phyloP scores from a whole-genome alignment of 208 protist genomes.

The Wallacemonas collosoma region DNA sequence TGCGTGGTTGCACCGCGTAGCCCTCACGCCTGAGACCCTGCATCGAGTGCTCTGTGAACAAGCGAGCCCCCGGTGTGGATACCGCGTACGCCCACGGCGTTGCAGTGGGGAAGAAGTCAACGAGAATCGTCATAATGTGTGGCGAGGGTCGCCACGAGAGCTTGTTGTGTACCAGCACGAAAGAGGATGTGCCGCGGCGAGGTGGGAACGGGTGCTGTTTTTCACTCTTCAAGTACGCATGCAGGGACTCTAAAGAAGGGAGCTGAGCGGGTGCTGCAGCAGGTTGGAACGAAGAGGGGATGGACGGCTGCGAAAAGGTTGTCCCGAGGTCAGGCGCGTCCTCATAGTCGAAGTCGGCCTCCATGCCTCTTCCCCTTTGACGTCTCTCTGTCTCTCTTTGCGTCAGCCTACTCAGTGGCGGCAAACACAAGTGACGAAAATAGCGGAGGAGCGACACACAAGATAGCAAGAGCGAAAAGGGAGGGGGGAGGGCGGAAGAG shows the following conservation, averaged over 20 bases:
- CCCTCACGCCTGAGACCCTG: slow-evolving; percentile 21
- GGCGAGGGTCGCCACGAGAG: slow-evolving; percentile 43
- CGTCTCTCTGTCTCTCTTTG: too few species aligned
- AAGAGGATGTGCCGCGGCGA: slow-evolving; percentile 29
- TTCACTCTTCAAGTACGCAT: slow-evolving; percentile 23
- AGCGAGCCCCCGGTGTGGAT: slow-evolving; percentile 41
- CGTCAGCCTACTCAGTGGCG: too few species aligned
- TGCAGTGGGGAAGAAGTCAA: slow-evolving; percentile 38
- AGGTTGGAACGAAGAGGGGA: not conserved
- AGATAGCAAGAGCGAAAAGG: not conserved
- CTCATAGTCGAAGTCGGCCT: slow-evolving; percentile 21
- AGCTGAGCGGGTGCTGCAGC: not conserved
- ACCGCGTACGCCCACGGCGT: slow-evolving; percentile 40
- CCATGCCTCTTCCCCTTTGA: too few species aligned
- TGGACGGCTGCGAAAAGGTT: slow-evolving; percentile 3
- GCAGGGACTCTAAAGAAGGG: slow-evolving; percentile 7
- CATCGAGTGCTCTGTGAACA: slow-evolving; percentile 46
- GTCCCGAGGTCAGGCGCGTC: slow-evolving; percentile 15
- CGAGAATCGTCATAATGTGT: slow-evolving; percentile 30
- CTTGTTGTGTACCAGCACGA: slow-evolving; percentile 48
- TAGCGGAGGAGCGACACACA: too few species aligned
- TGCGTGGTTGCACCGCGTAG: slow-evolving; percentile 30
- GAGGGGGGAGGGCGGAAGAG: not conserved
- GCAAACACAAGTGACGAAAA: too few species aligned
- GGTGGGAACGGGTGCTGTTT: not conserved